Conservation (phyloP, 2,329 filamentous ascomycete species). For the Huntiella decipiens region DNA sequence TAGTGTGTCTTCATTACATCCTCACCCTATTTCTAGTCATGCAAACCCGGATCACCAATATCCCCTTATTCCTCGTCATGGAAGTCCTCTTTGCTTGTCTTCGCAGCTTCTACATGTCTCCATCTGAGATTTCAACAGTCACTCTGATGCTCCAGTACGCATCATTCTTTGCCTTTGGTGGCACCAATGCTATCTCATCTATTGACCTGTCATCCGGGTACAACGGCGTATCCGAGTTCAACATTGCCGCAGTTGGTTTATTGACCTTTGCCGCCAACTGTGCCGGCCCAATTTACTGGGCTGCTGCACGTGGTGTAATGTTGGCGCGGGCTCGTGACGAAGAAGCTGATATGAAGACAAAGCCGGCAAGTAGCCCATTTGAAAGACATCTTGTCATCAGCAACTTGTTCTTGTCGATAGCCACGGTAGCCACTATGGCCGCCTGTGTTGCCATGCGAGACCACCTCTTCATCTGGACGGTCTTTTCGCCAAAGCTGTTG, state of each 20-base stretch:
- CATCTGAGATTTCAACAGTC: conserved; percentile 45
- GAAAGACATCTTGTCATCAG: conserved; percentile 38
- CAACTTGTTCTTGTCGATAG: conserved; percentile 50
- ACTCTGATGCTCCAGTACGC: conserved; percentile 60
- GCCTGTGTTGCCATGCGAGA: conserved; percentile 70
- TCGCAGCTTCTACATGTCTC: conserved; percentile 26
- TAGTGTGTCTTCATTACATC: conserved; percentile 44
- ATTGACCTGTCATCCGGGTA: conserved; percentile 89
- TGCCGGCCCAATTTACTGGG: conserved; percentile 81
- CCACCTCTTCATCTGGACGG: conserved; percentile 96
- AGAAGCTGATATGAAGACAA: background rate
- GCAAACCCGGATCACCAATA: conserved; percentile 68
- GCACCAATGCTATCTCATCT: conserved; percentile 88
- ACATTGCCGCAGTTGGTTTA: conserved; percentile 57
- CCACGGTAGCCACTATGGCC: conserved; percentile 59
- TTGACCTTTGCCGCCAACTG: conserved; percentile 82
- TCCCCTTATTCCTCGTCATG: conserved; percentile 67
- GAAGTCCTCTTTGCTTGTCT: conserved; percentile 36
- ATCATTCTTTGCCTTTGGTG: conserved; percentile 78
- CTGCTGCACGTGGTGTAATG: conserved; percentile 42
- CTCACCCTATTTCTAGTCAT: conserved; percentile 66
- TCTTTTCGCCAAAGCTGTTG: conserved; percentile 91
- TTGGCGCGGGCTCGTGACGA: conserved; percentile 23
- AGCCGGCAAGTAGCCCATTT: conserved; percentile 12
- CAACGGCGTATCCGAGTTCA: conserved; percentile 74